Evolutionary conservation across 2,329 filamentous ascomycete genomes (phyloP).

Genomic region (Fusarium domesticum): DNA sequence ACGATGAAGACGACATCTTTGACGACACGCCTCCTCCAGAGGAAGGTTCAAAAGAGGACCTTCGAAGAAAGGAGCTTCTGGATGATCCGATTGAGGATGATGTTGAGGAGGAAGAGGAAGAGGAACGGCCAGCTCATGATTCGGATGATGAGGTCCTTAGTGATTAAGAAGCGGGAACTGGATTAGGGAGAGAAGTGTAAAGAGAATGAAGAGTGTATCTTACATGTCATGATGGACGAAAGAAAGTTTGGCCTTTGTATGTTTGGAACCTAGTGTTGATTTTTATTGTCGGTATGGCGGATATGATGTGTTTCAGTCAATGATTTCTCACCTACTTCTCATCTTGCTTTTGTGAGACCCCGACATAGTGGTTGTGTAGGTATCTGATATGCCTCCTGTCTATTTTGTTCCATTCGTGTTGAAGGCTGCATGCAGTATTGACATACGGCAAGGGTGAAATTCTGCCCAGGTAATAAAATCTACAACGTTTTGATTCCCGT

Average conservation of each 20-base stretch:
- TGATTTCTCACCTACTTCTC: not conserved
- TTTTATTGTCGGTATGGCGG: conserved; percentile 15
- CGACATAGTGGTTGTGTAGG: too few relatives aligned
- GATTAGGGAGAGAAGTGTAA: not conserved
- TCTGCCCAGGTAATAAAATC: too few relatives aligned
- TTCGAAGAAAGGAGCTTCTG: conserved; percentile 52
- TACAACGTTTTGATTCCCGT: too few relatives aligned
- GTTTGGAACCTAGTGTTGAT: conserved; percentile 7
- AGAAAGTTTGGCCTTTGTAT: conserved; percentile 13
- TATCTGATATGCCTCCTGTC: too few relatives aligned
- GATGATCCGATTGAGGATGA: conserved; percentile 42
- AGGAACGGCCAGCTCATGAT: conserved; percentile 34
- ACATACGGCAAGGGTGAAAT: too few relatives aligned
- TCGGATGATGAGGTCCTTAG: conserved; percentile 46
- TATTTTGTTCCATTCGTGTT: too few relatives aligned
- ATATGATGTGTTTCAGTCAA: conserved; percentile 11
- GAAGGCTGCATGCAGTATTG: too few relatives aligned
- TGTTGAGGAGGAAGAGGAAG: conserved; percentile 35
- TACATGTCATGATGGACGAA: conserved; percentile 5
- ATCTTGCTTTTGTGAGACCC: too few relatives aligned
- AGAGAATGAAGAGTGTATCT: too few relatives aligned
- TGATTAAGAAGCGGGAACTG: conserved; percentile 34
- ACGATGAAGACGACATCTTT: conserved; percentile 42
- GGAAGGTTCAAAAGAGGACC: conserved; percentile 58
- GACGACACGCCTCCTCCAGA: conserved; percentile 51